Evolutionary conservation across 768 basidiomycete species (phyloP), one percentile per base, ranked within the genome.

Genomic region (Tricholoma furcatifolium): DNA sequence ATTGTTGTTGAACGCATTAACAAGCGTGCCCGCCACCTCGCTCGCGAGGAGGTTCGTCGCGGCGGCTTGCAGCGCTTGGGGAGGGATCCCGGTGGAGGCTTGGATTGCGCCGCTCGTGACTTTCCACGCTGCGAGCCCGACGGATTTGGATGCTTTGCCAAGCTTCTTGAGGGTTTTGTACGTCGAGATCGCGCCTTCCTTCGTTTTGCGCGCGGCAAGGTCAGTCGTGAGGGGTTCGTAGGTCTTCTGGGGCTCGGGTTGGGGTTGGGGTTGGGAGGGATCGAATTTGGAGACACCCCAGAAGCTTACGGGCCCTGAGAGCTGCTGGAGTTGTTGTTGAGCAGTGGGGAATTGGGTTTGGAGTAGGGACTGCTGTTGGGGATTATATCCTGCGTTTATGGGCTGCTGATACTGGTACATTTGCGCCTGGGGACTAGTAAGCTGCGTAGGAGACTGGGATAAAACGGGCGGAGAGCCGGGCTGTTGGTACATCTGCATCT

Each of bases 191-290:
- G 46, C 46, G 0, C 51, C 51, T 36, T 43, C 38, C 24, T 48
- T 56, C 1, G 60, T 57, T 51, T 61, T 56, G 21, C 58, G 55
- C 30, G 58, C 54, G 1, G 59, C 57, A 12, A 53, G 31, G 12
- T 60, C 50, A 3, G 60, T 30, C 1, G 57, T 46, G 21, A 58
- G 53, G 9, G 49, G 49, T 34, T 52, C 48, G 43, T 21, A 51
- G 14, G 18, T 21, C 23, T 38, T 34, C 15, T 47, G 54, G 5
- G 34, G 47, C n/a, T n/a, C 14, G 44, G 47, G 9, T 21, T 30
- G 2, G 18, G 30, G n/a, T 52, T 43, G 24, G 36, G 44, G 20
- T 27, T 32, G 38, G 40, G 24, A 4, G 50, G 36, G 0, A 27
- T 46, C 4, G 32, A 45, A 23, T 35, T 42, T 53, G 11, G 51